Conservation (phyloP, 2,329 filamentous ascomycete species). For the Dactylonectria estremocensis region DNA sequence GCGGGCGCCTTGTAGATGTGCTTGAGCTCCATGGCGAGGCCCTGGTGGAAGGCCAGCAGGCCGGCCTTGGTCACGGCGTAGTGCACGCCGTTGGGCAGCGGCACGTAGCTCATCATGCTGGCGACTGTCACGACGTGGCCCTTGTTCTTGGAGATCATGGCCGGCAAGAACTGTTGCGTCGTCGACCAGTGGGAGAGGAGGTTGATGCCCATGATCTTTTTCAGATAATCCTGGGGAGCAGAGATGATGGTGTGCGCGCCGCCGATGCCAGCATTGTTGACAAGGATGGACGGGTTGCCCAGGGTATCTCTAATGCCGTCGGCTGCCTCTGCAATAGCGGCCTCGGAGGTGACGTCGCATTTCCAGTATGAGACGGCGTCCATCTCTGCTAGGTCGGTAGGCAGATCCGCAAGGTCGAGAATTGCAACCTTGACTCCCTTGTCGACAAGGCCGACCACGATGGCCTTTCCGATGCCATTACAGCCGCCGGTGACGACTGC, state of each 20-base stretch:
- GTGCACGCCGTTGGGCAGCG: slow-evolving; percentile 72
- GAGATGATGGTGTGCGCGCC: slow-evolving; percentile 4
- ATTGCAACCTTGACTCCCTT: slow-evolving; percentile 4
- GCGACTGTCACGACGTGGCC: slow-evolving; percentile 79
- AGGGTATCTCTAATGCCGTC: neutral
- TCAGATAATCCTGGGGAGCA: neutral
- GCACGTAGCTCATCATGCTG: slow-evolving; percentile 71
- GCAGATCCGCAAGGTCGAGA: neutral
- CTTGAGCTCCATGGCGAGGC: slow-evolving; percentile 53
- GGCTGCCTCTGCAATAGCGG: neutral
- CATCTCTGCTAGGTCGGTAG: neutral
- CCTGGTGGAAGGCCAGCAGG: slow-evolving; percentile 75
- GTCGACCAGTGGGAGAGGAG: slow-evolving; percentile 74
- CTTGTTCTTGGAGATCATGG: slow-evolving; percentile 72
- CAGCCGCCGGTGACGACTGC: slow-evolving; percentile 5
- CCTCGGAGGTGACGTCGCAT: slow-evolving; percentile 3
- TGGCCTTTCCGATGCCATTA: slow-evolving; percentile 9
- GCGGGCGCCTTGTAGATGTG: neutral
- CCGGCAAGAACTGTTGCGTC: slow-evolving; percentile 73
- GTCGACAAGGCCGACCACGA: neutral
- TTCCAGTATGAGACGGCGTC: neutral
- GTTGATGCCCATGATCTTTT: slow-evolving; percentile 71
- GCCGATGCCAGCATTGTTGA: slow-evolving; percentile 19
- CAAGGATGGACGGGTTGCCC: slow-evolving; percentile 17
- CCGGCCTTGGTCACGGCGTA: slow-evolving; percentile 75